Evolutionary conservation across 1,284 basidiomycete species (phyloP).

Genomic region (Microbotryum scabiosae): DNA sequence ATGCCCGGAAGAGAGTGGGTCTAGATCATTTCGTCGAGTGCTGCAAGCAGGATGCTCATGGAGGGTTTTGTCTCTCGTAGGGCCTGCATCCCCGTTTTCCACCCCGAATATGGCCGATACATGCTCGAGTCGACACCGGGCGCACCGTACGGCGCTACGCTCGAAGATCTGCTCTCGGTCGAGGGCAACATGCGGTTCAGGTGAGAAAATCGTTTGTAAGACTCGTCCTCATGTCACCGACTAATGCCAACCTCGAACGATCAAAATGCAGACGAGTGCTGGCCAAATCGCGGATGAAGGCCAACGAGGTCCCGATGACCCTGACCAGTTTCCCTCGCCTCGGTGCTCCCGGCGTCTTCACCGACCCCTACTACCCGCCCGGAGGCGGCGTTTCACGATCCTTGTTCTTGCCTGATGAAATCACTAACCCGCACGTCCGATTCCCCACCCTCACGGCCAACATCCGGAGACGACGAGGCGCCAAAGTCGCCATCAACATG

Average conservation of each 20-base stretch:
- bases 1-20: slow-evolving; percentile 11
- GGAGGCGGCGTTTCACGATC: slow-evolving; percentile 75
- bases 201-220: slow-evolving; percentile 47
- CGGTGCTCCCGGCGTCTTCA: slow-evolving; percentile 76
- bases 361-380: slow-evolving; percentile 77
- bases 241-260: not conserved
- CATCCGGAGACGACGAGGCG: slow-evolving; percentile 78
- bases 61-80: no score
- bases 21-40: not conserved
- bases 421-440: slow-evolving; percentile 93
- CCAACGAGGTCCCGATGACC: slow-evolving; percentile 83
- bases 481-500: slow-evolving; percentile 92
- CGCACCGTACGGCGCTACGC: slow-evolving; percentile 78
- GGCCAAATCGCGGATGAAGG: slow-evolving; percentile 70
- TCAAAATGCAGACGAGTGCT: slow-evolving; percentile 60
- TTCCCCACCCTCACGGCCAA: slow-evolving; percentile 97
- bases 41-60: no score
- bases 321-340: slow-evolving; percentile 92
- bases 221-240: not conserved
- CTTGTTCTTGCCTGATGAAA: slow-evolving; percentile 87
- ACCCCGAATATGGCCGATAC: slow-evolving; percentile 96
- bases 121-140: slow-evolving; percentile 99
- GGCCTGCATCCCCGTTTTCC: slow-evolving; percentile 77
- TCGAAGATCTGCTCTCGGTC: slow-evolving; percentile 76
- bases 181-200: slow-evolving; percentile 90